Evolutionary conservation across 2,329 filamentous ascomycete species (phyloP).

Genomic region (Botrytis aclada): DNA sequence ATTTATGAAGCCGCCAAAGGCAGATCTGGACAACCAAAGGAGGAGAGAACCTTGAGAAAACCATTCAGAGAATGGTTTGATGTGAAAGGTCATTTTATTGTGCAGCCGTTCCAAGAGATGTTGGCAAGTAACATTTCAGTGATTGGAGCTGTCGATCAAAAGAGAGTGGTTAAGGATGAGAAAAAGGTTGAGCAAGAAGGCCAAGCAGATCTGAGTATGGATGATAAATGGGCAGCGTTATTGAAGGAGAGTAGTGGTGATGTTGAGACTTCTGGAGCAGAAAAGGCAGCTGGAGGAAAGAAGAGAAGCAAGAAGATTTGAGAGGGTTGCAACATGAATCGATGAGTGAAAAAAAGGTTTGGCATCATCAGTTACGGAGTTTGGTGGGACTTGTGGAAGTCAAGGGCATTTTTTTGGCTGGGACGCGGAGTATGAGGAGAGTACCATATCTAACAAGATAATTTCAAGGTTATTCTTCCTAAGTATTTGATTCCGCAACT

Average conservation of each 20-base stretch:
- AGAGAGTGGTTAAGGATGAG: conserved; percentile 44
- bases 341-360: not conserved
- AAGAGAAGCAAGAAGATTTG: conserved; percentile 35
- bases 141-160: conserved; percentile 64
- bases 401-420: not conserved
- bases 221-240: conserved; percentile 35
- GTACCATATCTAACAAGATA: not conserved
- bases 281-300: conserved; percentile 26
- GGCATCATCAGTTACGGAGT: conserved; percentile 4
- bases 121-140: conserved; percentile 65
- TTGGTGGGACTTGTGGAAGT: not conserved
- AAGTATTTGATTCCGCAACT: not conserved
- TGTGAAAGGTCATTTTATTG: conserved; percentile 65
- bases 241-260: conserved; percentile 33
- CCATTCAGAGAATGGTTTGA: conserved; percentile 79
- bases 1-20: conserved; percentile 38
- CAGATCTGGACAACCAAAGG: conserved; percentile 20
- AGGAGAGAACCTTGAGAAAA: conserved; percentile 50
- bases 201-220: conserved; percentile 29
- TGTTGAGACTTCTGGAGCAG: conserved; percentile 18
- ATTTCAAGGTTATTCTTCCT: not conserved
- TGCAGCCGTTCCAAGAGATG: conserved; percentile 74
- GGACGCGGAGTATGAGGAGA: not conserved
- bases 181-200: conserved; percentile 23
- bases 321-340: not conserved